A percentile compares a stretch with the other conserved stretches of the same genome.
Conservation (phyloP, 495 filamentous ascomycete genomes). For the Trichoderma parareesei region DNA sequence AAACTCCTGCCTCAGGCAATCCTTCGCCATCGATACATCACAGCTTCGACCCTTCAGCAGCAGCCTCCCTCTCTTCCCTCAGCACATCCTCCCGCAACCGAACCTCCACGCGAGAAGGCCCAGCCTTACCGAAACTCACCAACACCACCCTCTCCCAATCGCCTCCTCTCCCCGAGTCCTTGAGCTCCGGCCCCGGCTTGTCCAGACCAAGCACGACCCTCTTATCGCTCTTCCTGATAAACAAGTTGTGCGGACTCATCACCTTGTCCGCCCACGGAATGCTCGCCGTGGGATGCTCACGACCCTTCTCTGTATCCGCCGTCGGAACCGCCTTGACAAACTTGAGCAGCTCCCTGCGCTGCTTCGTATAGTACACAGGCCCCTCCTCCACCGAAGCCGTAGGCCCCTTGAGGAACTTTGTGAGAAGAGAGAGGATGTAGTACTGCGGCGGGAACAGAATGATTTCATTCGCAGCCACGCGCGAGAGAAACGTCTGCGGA, state of each 20-base stretch:
- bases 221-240: slow-evolving; percentile 45
- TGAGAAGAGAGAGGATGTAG: slow-evolving; percentile 62
- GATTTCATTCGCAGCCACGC: slow-evolving; percentile 54
- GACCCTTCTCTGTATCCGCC: slow-evolving; percentile 14
- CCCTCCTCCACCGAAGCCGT: slow-evolving; percentile 26
- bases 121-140: slow-evolving; percentile 53
- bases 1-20: too few relatives aligned
- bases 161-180: slow-evolving; percentile 52
- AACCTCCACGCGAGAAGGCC: slow-evolving; percentile 47
- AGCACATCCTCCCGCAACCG: slow-evolving; percentile 44
- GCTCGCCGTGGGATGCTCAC: slow-evolving; percentile 28
- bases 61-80: slow-evolving; percentile 24
- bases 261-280: slow-evolving; percentile 69
- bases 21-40: slow-evolving; percentile 10
- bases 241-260: slow-evolving; percentile 60
- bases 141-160: slow-evolving; percentile 67
- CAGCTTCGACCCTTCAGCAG: slow-evolving; percentile 17
- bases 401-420: slow-evolving; percentile 48
- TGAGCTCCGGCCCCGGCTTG: slow-evolving; percentile 63
- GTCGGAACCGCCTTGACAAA: slow-evolving; percentile 46
- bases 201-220: slow-evolving; percentile 59
- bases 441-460: slow-evolving; percentile 88
- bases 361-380: slow-evolving; percentile 38
- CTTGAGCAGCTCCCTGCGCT: slow-evolving; percentile 43
- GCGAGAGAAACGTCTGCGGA: slow-evolving; percentile 57